Base-by-base conservation (phyloP, 139 green algal genomes). In the Marvania coccoides region DNA sequence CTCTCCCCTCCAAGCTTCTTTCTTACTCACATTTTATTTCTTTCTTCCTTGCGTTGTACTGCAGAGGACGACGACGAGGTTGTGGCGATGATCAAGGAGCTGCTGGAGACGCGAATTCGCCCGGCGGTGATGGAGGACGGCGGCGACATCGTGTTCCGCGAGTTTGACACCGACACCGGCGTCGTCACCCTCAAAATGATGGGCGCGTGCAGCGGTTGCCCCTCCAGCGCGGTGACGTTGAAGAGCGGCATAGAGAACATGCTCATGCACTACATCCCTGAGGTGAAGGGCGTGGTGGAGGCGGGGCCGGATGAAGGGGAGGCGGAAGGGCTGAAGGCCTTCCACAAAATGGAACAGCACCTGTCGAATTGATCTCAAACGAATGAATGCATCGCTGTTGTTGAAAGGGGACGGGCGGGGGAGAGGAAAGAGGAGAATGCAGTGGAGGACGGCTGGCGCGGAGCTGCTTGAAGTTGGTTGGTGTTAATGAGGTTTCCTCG, bases 201-300 rank as follows among this genome's bases (percentile, higher is more conserved):
- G 74, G 71, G 86, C 61, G 75, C 65, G 51, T 81, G 42, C 87
- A 88, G 76, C 70, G 95, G 94, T 29, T 99, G 95, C 79, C 93
- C 95, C 15, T 96, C 86, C 10, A 97, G 89, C 5, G 75, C 82
- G 1, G 77, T 98, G 3, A 99, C 95, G 0, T 82, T 99, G 13
- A 99, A 99, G 79, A 90, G 76, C 59, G 95, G 95, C 58, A 97
- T 99, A 28, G 91, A 99, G 70, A 97, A 97, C 85, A 99, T 99
- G 95, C 80, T 99, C 13, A 96, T 82, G 82, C 90, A 96, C 77
- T 97, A 96, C 81, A 91, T 96, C 37, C 88, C 89, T 10, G 90
- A 96, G 61, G 73, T 85, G 10, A 74, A 77, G 47, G 45, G 55
- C n/a, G 72, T 79, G 12, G 51, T 82, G 45, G 79, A 95, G 72